Evolutionary conservation across 306 rosid species (phyloP), one percentile per base, ranked within the genome.

Genomic region (Prinsepia uniflora): DNA sequence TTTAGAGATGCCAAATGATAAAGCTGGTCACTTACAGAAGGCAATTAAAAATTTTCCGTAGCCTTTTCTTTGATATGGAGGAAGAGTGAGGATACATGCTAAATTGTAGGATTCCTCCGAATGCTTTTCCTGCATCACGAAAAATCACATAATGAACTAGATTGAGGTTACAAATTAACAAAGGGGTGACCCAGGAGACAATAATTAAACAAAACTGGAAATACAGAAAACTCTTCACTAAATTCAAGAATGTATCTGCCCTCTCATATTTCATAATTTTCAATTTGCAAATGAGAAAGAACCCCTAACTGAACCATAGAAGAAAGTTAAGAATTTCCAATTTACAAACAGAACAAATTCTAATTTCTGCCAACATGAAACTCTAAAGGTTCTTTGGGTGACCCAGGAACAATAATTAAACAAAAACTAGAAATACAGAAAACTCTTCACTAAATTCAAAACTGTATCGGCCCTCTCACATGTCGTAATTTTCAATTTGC

Each of bases 61-160:
- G 89, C 99, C 99, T 84, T 91, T 95, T 81, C 99, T 86, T 81
- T 95, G 99, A 84, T 95, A 95, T 49, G 99, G 99, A 66, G 99
- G 99, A 81, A 95, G 96, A 67, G 97, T 91, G 76, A 95, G 96
- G 77, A 95, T 95, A 78, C 97, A 95, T 19, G 99, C 99, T 85
- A 95, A 79, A 68, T 95, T 95, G 81, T 95, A 95, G 58, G 99
- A 95, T 67, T 95, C 97, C 86, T 95, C 99, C 0, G 99, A 95
- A 85, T 95, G 99, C 72, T 95, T 95, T 84, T 95, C 99, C 99
- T 95, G 84, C 78, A 84, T 11, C 45, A 78, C 13, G 66, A 81
- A 61, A 55, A 8, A 65, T 43, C 40, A 20, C 63, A 20, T 24
- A 60, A 46, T 67, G 17, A 46, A 30, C 49, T 17, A 65, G 0